These are phyloP conservation scores for Salvia rosmarinus DNA, from an alignment of 257 asterid species.

Conservation along the genomic window DNA sequence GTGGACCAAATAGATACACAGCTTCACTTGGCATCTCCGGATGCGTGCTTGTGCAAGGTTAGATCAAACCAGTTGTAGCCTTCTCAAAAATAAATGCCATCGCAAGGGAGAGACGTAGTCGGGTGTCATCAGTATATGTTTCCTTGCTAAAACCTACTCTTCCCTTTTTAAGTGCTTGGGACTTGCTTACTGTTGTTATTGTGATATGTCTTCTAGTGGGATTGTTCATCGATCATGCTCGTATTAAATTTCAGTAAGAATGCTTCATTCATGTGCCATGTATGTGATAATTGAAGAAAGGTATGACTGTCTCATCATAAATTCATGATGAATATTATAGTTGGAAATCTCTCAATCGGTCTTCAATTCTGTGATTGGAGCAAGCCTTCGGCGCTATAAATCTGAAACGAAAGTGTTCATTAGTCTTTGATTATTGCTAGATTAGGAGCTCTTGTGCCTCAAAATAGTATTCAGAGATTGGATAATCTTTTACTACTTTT, in stretches of 20 bases:
- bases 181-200: neutral
- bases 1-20: slow-evolving; percentile 76
- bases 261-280: neutral
- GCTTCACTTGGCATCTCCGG: slow-evolving; percentile 11
- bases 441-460: slow-evolving; percentile 58
- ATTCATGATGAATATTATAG: neutral
- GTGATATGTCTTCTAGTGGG: slow-evolving; percentile 22
- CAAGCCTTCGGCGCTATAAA: too few species aligned
- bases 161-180: neutral
- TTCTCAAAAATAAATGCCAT: slow-evolving; percentile 27
- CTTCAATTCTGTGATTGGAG: too few species aligned
- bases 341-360: neutral
- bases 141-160: neutral
- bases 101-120: neutral
- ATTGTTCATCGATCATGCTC: slow-evolving; percentile 14
- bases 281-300: slow-evolving; percentile 13
- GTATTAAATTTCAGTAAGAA: slow-evolving; percentile 8
- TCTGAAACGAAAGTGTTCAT: slow-evolving; percentile 35
- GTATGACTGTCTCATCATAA: neutral
- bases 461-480: too few species aligned
- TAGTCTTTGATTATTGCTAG: slow-evolving; percentile 61
- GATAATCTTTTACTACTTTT: too few species aligned
- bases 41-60: slow-evolving; percentile 41
- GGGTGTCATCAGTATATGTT: slow-evolving; percentile 5
- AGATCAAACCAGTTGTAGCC: slow-evolving; percentile 26